Evolutionary conservation across 345 rosid species (phyloP).

Genomic region (Litchi chinensis): DNA sequence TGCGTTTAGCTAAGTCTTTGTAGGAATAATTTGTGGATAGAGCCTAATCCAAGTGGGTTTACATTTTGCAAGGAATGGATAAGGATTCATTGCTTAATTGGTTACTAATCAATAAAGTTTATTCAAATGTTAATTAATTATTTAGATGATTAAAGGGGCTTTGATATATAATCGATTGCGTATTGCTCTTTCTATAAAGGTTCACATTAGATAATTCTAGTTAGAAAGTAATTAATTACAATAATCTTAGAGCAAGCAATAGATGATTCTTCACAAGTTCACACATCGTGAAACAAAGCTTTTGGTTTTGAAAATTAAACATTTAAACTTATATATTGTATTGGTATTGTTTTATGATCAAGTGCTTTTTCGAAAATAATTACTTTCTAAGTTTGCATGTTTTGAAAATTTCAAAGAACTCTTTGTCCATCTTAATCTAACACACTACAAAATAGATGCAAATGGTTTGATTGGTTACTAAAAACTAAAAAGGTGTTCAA

Average conservation of each 20-base stretch:
- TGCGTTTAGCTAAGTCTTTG: slow-evolving; percentile 22
- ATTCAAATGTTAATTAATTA: slow-evolving; percentile 15
- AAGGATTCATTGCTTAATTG: slow-evolving; percentile 21
- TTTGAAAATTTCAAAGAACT: neutral
- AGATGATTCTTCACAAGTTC: slow-evolving; percentile 18
- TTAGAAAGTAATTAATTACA: neutral
- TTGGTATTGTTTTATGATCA: neutral
- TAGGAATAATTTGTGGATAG: slow-evolving; percentile 35
- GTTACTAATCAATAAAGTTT: slow-evolving; percentile 19
- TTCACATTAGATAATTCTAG: slow-evolving; percentile 5
- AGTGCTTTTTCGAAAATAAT: no score
- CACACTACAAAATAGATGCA: no score
- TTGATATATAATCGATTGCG: slow-evolving; percentile 20
- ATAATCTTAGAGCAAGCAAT: slow-evolving; percentile 4
- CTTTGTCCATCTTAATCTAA: no score
- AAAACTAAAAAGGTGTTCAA: no score
- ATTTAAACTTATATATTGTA: no score
- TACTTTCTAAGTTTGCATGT: no score
- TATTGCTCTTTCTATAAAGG: slow-evolving; percentile 16
- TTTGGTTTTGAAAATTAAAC: neutral
- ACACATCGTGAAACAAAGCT: slow-evolving; percentile 10
- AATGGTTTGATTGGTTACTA: neutral
- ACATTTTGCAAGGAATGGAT: slow-evolving; percentile 5
- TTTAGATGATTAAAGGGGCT: neutral
- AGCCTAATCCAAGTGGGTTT: slow-evolving; percentile 35